Percentiles rank a stretch among this genome's conserved stretches.
phyloP scores from a whole-genome alignment of 2,329 filamentous ascomycete species.

The Plectosphaerella cucumerina region DNA sequence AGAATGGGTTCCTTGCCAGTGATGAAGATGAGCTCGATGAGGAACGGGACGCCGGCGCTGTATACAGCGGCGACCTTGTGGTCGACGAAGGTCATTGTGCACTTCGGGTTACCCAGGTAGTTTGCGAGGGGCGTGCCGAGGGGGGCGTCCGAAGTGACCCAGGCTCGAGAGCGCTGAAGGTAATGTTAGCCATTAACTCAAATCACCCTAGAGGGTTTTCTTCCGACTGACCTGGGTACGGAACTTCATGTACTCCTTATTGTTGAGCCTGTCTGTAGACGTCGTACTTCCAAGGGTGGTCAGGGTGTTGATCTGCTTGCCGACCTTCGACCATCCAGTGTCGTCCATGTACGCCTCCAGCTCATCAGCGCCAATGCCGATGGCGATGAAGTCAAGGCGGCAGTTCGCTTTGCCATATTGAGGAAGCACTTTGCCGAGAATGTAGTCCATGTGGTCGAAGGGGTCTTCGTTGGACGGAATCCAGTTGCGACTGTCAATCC shows the following conservation, averaged over 20 bases:
- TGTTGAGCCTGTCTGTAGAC: constrained; percentile 31
- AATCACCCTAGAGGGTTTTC: not conserved
- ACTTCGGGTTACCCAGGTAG: constrained; percentile 36
- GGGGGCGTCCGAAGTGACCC: constrained; percentile 48
- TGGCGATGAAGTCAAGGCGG: constrained; percentile 64
- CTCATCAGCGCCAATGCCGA: constrained; percentile 62
- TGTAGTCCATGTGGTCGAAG: constrained; percentile 58
- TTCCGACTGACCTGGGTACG: constrained; percentile 38
- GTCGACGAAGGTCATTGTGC: constrained; percentile 28
- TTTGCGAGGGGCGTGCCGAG: constrained; percentile 46
- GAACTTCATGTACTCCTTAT: constrained; percentile 42
- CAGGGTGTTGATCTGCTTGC: constrained; percentile 40
- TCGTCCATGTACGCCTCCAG: constrained; percentile 56
- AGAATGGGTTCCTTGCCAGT: constrained; percentile 49
- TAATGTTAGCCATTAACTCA: constrained; percentile 1
- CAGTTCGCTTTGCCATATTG: constrained; percentile 42
- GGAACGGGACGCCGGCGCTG: constrained; percentile 57
- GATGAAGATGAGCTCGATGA: constrained; percentile 61
- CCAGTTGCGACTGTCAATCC: constrained; percentile 50
- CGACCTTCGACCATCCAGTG: constrained; percentile 44
- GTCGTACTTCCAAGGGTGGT: constrained; percentile 45
- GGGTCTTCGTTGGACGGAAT: constrained; percentile 56
- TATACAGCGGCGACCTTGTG: constrained; percentile 61
- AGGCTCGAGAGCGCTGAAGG: constrained; percentile 56
- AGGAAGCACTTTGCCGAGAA: constrained; percentile 62